Percentiles rank a stretch among this genome's conserved stretches.
phyloP scores from a whole-genome alignment of 805 yeast species.

The Spencermartinsiella europaea region DNA sequence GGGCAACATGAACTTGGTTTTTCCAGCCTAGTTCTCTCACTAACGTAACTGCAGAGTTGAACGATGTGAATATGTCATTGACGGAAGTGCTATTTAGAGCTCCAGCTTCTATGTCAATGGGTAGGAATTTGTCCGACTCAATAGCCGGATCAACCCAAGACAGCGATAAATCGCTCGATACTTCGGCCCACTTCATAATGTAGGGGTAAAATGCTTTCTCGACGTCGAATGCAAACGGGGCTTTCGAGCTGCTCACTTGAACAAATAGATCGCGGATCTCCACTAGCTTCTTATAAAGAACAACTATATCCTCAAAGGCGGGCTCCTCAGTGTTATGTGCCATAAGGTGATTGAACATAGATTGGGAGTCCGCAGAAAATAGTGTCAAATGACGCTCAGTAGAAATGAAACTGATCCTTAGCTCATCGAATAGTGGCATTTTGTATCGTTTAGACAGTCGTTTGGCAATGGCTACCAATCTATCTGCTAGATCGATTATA shows the following conservation, averaged over 20 bases:
- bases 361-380: slow-evolving; percentile 31
- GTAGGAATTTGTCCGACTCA: slow-evolving; percentile 51
- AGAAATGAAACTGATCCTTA: slow-evolving; percentile 42
- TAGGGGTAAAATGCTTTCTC: slow-evolving; percentile 53
- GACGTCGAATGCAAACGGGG: slow-evolving; percentile 46
- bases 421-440: slow-evolving; percentile 53
- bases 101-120: slow-evolving; percentile 40
- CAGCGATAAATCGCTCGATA: slow-evolving; percentile 42
- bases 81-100: slow-evolving; percentile 53
- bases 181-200: slow-evolving; percentile 37
- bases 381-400: slow-evolving; percentile 29
- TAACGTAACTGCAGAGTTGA: slow-evolving; percentile 53
- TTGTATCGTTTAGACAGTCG: slow-evolving; percentile 55
- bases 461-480: slow-evolving; percentile 45
- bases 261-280: slow-evolving; percentile 52
- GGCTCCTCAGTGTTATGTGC: slow-evolving; percentile 26
- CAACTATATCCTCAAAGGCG: slow-evolving; percentile 51
- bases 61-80: slow-evolving; percentile 58
- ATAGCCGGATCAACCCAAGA: slow-evolving; percentile 52
- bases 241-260: slow-evolving; percentile 28
- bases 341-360: slow-evolving; percentile 30
- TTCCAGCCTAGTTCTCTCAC: slow-evolving; percentile 62
- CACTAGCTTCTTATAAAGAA: slow-evolving; percentile 47
- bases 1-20: slow-evolving; percentile 56
- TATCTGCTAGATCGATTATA: slow-evolving; percentile 52